A percentile compares a stretch with the other conserved stretches of the same genome.
These are phyloP conservation scores for Paramecium pentaurelia DNA, from an alignment of 73 alveolate genomes.

Conservation along the genomic window DNA sequence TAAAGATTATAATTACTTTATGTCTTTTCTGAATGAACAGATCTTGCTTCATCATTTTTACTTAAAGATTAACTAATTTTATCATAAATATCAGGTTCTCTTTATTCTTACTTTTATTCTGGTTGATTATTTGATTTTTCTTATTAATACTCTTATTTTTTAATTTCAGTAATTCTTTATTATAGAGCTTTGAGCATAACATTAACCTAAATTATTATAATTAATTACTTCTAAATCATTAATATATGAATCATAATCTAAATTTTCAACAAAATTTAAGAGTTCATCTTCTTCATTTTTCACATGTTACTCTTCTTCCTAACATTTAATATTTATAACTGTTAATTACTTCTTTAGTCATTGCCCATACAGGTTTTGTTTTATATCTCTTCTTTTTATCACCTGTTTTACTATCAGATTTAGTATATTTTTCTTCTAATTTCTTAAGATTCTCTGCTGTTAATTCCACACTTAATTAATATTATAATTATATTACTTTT, in stretches of 20 bases:
- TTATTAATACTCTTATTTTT: constrained; percentile 78
- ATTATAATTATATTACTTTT: neutral
- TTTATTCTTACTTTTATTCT: constrained; percentile 19
- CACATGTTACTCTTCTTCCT: constrained; percentile 69
- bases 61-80: constrained; percentile 25
- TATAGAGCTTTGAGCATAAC: constrained; percentile 80
- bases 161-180: constrained; percentile 78
- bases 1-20: neutral
- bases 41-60: constrained; percentile 44
- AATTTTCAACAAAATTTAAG: constrained; percentile 80
- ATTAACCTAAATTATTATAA: neutral
- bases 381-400: constrained; percentile 52
- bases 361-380: constrained; percentile 84
- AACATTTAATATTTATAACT: neutral
- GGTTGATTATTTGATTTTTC: constrained; percentile 64
- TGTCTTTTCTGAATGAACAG: constrained; percentile 50
- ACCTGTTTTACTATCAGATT: neutral
- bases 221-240: constrained; percentile 81
- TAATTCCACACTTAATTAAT: constrained; percentile 42
- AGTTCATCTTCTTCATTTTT: constrained; percentile 82
- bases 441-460: constrained; percentile 77
- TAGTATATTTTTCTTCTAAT: constrained; percentile 7
- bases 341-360: constrained; percentile 68
- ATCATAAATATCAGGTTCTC: constrained; percentile 46
- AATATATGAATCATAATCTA: constrained; percentile 86